Percentiles rank a stretch among this genome's conserved stretches.
These are phyloP conservation scores for Pyrenopolyporus hunteri DNA, from an alignment of 495 filamentous ascomycete species.

Conservation along the genomic window DNA sequence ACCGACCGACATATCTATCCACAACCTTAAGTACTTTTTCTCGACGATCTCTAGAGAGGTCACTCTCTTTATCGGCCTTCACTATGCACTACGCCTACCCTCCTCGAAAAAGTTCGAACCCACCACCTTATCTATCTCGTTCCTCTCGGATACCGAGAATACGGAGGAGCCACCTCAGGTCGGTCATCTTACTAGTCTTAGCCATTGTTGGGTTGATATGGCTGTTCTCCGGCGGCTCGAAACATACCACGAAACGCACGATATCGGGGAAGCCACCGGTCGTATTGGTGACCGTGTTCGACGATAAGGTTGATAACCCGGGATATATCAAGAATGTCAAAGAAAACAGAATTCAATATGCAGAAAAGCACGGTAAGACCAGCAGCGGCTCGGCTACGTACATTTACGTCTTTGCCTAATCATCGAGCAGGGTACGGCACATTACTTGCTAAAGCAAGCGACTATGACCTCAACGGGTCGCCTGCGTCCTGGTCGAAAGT, in stretches of 20 bases:
- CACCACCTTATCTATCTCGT: conserved; percentile 65
- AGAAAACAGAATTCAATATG: conserved; percentile 86
- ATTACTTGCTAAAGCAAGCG: conserved; percentile 75
- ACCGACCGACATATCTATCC: neutral
- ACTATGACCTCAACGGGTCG: conserved; percentile 74
- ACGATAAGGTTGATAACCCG: conserved; percentile 64
- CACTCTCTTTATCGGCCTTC: conserved; percentile 23
- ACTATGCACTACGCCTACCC: conserved; percentile 93
- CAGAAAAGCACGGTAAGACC: conserved; percentile 81
- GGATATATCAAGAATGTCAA: conserved; percentile 72
- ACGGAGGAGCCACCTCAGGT: conserved; percentile 70
- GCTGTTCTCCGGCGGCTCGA: conserved; percentile 58
- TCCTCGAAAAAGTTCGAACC: conserved; percentile 77
- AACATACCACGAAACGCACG: conserved; percentile 41
- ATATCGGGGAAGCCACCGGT: conserved; percentile 76
- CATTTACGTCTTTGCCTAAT: conserved; percentile 12
- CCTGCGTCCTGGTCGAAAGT: conserved; percentile 79
- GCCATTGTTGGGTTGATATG: conserved; percentile 66
- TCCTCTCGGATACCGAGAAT: conserved; percentile 64
- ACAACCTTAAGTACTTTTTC: neutral
- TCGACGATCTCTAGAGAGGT: neutral
- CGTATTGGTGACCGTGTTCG: conserved; percentile 87
- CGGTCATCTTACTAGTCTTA: conserved; percentile 62
- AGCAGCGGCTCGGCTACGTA: neutral
- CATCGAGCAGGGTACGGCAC: conserved; percentile 74